phyloP scores from a whole-genome alignment of 2,329 filamentous ascomycete species.

The Cladosporium cucumerinum region DNA sequence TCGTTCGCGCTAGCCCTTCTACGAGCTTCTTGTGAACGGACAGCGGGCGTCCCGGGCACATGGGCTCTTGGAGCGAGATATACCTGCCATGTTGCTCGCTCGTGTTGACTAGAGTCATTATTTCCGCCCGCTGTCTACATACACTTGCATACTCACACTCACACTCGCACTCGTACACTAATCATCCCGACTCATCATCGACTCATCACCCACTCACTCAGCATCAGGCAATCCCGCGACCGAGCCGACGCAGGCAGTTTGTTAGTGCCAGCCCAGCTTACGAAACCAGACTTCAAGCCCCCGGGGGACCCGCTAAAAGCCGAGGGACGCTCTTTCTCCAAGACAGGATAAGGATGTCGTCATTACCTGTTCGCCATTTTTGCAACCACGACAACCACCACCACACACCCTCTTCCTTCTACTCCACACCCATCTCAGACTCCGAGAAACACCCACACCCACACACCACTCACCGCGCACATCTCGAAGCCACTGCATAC shows the following conservation, averaged over 20 bases:
- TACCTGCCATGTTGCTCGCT: conserved; percentile 6
- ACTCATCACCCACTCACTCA: conserved; percentile 1
- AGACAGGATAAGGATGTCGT: conserved; percentile 10
- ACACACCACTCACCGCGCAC: background rate
- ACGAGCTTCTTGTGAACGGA: conserved; percentile 4
- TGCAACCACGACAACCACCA: conserved; percentile 6
- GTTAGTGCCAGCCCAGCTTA: background rate
- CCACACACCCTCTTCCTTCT: background rate
- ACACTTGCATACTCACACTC: background rate
- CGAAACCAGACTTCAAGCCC: background rate
- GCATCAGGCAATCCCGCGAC: background rate
- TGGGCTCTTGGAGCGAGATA: background rate
- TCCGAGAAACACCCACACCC: background rate
- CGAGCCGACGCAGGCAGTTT: background rate
- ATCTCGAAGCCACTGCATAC: conserved; percentile 4
- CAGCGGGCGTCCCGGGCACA: conserved; percentile 3
- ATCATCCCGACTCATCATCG: conserved; percentile 1
- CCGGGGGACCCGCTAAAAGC: too few relatives aligned
- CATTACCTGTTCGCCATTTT: conserved; percentile 11
- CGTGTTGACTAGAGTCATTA: background rate
- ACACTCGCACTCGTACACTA: background rate
- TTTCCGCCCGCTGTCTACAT: background rate
- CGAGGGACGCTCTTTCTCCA: background rate
- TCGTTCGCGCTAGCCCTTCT: conserved; percentile 9
- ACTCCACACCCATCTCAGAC: background rate